Conservation (phyloP, 108 stramenopile genomes). For the Fragilaria crotonensis region DNA sequence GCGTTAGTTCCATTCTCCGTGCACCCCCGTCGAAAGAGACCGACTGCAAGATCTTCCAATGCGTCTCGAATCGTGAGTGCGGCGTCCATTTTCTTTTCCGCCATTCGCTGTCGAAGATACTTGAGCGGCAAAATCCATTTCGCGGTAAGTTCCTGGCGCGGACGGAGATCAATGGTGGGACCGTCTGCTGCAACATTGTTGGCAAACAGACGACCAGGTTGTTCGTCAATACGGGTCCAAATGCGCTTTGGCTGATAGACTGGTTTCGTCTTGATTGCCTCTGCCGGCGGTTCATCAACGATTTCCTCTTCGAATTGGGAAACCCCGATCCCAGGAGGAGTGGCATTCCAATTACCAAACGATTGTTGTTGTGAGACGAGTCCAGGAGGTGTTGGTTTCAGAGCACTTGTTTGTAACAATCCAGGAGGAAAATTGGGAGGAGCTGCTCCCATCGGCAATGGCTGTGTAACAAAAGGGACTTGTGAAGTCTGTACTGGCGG, state of each 20-base stretch:
- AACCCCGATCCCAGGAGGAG: not conserved
- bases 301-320: not conserved
- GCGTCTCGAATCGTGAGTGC: slow-evolving; percentile 44
- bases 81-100: slow-evolving; percentile 3
- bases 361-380: slow-evolving; percentile 9
- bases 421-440: not conserved
- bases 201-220: slow-evolving; percentile 68
- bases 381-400: not conserved
- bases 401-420: not conserved
- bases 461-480: not conserved
- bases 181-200: slow-evolving; percentile 33
- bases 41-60: slow-evolving; percentile 50
- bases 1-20: slow-evolving; percentile 64
- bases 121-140: slow-evolving; percentile 70
- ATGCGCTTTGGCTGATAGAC: slow-evolving; percentile 43
- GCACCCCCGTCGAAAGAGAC: slow-evolving; percentile 79
- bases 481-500: not conserved
- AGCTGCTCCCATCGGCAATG: not conserved
- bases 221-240: slow-evolving; percentile 59
- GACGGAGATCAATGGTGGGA: slow-evolving; percentile 39
- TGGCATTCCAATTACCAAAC: not conserved
- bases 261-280: slow-evolving; percentile 15
- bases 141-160: slow-evolving; percentile 66
- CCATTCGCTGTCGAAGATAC: slow-evolving; percentile 46
- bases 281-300: not conserved